Evolutionary conservation across 208 protist species (phyloP).

Genomic region (Acanthamoeba polyphaga): DNA sequence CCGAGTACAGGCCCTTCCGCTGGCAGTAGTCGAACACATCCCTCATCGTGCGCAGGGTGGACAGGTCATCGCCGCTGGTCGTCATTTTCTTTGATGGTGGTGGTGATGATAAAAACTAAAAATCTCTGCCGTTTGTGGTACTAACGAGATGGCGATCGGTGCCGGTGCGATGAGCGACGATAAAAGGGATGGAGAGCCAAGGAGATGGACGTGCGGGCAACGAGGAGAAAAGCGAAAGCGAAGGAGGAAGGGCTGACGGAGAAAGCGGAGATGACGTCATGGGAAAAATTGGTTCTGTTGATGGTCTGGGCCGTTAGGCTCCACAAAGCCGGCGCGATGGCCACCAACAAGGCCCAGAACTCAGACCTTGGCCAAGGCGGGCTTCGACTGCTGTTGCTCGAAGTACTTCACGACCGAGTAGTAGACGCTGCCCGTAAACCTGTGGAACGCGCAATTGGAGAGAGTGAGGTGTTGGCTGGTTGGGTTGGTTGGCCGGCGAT

Average conservation of each 20-base stretch:
- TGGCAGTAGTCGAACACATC: slow-evolving; percentile 74
- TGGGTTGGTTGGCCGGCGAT: no score
- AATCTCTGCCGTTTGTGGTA: no score
- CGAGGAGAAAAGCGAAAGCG: neutral
- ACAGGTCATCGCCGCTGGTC: neutral
- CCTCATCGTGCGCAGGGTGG: slow-evolving; percentile 43
- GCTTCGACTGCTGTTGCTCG: neutral
- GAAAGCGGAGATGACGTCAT: neutral
- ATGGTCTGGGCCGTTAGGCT: neutral
- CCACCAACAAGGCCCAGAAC: neutral
- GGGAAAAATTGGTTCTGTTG: neutral
- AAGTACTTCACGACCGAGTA: slow-evolving; percentile 29
- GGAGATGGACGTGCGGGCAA: no score
- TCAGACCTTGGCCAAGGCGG: neutral
- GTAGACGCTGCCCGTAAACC: neutral
- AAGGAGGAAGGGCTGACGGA: neutral
- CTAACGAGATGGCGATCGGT: no score
- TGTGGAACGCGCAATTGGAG: neutral
- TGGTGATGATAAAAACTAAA: no score
- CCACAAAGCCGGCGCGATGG: no score
- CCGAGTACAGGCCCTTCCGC: slow-evolving; percentile 49
- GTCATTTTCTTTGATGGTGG: neutral
- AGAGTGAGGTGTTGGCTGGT: no score
- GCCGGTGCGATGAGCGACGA: no score
- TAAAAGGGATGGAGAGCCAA: no score